These are phyloP conservation scores for Trametes sanguinea DNA, from an alignment of 768 basidiomycete genomes.

Conservation along the genomic window DNA sequence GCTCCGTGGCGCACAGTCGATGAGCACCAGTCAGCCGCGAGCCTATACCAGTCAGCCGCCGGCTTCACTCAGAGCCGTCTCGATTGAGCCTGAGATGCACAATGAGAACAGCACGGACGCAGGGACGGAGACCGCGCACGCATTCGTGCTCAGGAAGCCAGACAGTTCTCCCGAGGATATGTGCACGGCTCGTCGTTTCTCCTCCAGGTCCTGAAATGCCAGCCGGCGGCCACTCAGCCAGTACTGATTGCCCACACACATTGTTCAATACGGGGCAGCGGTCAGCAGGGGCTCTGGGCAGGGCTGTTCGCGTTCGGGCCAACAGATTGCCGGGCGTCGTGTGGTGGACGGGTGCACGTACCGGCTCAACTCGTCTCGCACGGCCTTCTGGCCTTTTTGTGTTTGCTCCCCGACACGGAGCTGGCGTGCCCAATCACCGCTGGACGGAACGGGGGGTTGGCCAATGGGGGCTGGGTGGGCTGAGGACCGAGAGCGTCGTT, in stretches of 20 bases:
- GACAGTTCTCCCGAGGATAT: not conserved
- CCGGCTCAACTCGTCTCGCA: conserved; percentile 6
- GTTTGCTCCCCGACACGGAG: not conserved
- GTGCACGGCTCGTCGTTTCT: no score
- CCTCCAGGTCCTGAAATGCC: no score
- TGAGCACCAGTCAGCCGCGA: no score
- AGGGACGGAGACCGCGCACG: no score
- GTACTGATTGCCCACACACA: no score
- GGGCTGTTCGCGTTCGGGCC: not conserved
- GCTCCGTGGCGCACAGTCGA: no score
- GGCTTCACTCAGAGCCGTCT: not conserved
- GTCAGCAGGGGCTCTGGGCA: no score
- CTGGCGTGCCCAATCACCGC: not conserved
- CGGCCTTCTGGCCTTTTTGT: not conserved
- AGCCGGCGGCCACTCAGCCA: no score
- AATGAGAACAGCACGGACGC: no score
- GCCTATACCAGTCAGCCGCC: conserved; percentile 2
- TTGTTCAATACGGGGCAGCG: no score
- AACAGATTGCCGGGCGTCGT: not conserved
- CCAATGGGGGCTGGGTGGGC: not conserved
- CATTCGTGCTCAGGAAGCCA: not conserved
- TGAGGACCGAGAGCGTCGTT: not conserved
- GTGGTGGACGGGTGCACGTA: not conserved
- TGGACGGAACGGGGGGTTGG: not conserved
- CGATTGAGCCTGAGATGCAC: not conserved